Percentiles rank a stretch among this genome's conserved stretches.
These are phyloP conservation scores for Geoglossum glabrum DNA, from an alignment of 495 filamentous ascomycete genomes.

Conservation along the genomic window DNA sequence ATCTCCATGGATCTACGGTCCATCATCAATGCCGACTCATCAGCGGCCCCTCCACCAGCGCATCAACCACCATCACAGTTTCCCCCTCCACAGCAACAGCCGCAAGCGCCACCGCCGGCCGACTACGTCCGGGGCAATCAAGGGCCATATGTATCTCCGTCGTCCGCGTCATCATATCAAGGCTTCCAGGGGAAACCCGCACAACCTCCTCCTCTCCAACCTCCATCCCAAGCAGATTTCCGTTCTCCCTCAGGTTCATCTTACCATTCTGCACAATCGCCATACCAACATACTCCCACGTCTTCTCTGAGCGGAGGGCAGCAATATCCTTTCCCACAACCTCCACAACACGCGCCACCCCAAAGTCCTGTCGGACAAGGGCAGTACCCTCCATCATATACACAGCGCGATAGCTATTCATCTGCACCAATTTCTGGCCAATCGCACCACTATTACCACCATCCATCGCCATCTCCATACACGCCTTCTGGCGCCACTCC, in stretches of 20 bases:
- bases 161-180: conserved; percentile 22
- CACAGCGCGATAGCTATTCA: conserved; percentile 23
- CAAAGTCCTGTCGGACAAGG: conserved; percentile 21
- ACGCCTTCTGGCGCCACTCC: conserved; percentile 28
- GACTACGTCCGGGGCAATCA: not conserved
- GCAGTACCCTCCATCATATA: conserved; percentile 14
- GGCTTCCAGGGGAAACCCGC: conserved; percentile 25
- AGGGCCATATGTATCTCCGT: conserved; percentile 13
- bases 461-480: conserved; percentile 24
- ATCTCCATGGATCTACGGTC: conserved; percentile 34
- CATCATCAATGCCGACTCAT: conserved; percentile 31
- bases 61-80: conserved; percentile 11
- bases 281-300: conserved; percentile 30
- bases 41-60: conserved; percentile 12
- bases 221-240: conserved; percentile 24
- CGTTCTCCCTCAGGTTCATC: conserved; percentile 25
- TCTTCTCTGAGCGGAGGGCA: conserved; percentile 23
- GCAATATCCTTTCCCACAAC: conserved; percentile 31
- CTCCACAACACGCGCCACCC: conserved; percentile 12
- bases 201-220: conserved; percentile 29
- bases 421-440: conserved; percentile 8
- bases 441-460: conserved; percentile 5
- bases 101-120: not conserved
- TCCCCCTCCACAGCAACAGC: not conserved
- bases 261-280: conserved; percentile 28